Evolutionary conservation across 139 green algal species (phyloP), one percentile per base, ranked within the genome.

Genomic region (Penium margaritaceum): DNA sequence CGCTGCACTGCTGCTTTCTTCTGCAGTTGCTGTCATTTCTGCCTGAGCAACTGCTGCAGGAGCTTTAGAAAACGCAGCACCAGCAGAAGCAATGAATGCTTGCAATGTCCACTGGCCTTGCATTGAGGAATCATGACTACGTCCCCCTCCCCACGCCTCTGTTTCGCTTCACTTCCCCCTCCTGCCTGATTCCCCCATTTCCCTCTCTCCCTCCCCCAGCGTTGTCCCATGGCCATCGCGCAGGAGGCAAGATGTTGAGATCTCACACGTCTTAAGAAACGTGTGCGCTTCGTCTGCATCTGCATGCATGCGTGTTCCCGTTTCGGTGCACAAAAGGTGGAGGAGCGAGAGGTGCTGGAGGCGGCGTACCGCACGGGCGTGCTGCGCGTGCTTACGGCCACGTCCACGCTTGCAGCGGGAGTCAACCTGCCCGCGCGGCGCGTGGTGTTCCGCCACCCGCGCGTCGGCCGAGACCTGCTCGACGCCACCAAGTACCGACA

Each of bases 371-470:
- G 78, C 21, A 70, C 33, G 1, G 93, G 92, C 6, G 82, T 84
- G 1, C 74, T 97, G 14, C 86, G 78, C 0, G 90, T 99, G 61
- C 80, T 99, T 51, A 87, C 77, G 60, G 91, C 90, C 27, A 99
- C 95, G 2, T 94, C 90, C 66, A 98, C 93, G 0, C 78, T 99
- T 47, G 93, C 92, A 47, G 71, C 81, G 14, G 81, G 81, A 38
- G 81, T 86, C 29, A 86, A 86, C 77, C 72, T 86, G 12, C 81
- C 81, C 15, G 81, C 81, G 27, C 33, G 68, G 5, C 55, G 81
- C 0, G 81, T 86, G 2, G 77, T 86, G 33, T 70, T 86, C 63
- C 38, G 66, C 19, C 43, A 64, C 6, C 70, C 70, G 3, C 70
- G 46, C 30, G 30, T 80, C 7, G 78, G 78, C 14, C 21, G 33